Evolutionary conservation across 1,139 yeast species (phyloP).

Genomic region (Kurtzmaniella natalensis): DNA sequence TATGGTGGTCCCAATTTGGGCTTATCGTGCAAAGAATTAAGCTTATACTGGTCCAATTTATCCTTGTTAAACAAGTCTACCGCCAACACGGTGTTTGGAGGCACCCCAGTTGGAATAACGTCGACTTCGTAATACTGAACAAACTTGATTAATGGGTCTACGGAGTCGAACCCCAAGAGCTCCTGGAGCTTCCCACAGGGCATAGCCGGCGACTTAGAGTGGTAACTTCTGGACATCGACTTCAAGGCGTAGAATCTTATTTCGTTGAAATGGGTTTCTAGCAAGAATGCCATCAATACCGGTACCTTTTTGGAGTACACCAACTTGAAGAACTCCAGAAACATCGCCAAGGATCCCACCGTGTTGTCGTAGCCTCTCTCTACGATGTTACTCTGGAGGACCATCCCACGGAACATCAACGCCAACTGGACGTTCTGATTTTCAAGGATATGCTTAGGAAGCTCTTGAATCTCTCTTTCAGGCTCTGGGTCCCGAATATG

Average conservation of each 20-base stretch:
- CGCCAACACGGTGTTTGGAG: slow-evolving; percentile 32
- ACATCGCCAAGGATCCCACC: slow-evolving; percentile 62
- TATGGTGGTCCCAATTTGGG: slow-evolving; percentile 55
- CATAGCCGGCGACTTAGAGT: slow-evolving; percentile 67
- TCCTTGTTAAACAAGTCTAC: slow-evolving; percentile 51
- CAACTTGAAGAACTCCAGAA: slow-evolving; percentile 59
- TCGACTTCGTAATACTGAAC: slow-evolving; percentile 63
- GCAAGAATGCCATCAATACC: slow-evolving; percentile 64
- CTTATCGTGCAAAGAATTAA: slow-evolving; percentile 40
- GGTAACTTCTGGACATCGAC: slow-evolving; percentile 64
- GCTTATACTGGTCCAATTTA: slow-evolving; percentile 42
- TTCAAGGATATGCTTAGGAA: slow-evolving; percentile 56
- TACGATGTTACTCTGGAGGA: slow-evolving; percentile 59
- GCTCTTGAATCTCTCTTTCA: slow-evolving; percentile 67
- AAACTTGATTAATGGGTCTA: slow-evolving; percentile 50
- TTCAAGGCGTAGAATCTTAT: slow-evolving; percentile 72
- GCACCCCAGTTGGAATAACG: slow-evolving; percentile 34
- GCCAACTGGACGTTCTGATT: slow-evolving; percentile 68
- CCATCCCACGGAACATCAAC: slow-evolving; percentile 58
- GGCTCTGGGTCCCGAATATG: slow-evolving; percentile 83
- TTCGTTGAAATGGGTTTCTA: slow-evolving; percentile 80
- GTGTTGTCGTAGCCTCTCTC: slow-evolving; percentile 54
- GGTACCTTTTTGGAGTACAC: slow-evolving; percentile 46
- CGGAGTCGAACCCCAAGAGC: slow-evolving; percentile 63
- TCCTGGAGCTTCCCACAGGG: slow-evolving; percentile 42